Evolutionary conservation across 768 basidiomycete species (phyloP), one percentile per base, ranked within the genome.

Genomic region (Cystoderma amianthinum): DNA sequence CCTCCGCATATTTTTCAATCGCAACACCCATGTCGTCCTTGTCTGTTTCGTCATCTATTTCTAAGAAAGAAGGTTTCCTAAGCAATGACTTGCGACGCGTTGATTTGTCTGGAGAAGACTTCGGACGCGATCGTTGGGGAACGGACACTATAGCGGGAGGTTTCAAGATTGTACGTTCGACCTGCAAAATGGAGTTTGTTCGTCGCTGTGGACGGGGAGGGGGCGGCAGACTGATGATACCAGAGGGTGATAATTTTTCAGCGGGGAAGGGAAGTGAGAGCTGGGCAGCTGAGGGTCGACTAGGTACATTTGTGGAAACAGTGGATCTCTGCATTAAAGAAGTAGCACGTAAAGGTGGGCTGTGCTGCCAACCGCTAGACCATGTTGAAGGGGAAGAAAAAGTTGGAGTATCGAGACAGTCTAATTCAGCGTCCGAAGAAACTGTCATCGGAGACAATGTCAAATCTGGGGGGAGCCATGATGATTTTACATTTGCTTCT

Each of bases 11-110:
- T 18, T 52, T 54, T 33, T 45, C 54, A 9, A 43, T 39, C 28
- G 51, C 38, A n/a, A n/a, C n/a, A 36, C 53, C 50, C 7, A 48
- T 39, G 25, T 62, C 57, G 34, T 65, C 61, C 28, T 56, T 54
- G 43, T 69, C 66, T 15, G 57, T 57, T 5, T 73, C 72, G 35
- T 72, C 73, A 42, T 74, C 80, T 44, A 86, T 82, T 24, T 85
- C 81, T 36, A 86, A 62, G 57, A 86, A 86, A 1, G 82, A 85
- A 15, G 84, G 78, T 52, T 84, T 82, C 52, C 68, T 69, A 63
- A 80, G 71, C 45, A 85, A 64, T 5, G 75, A 76, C 36, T 65
- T 69, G 35, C 72, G 69, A 43, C 67, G 69, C 33, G 67, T 51
- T n/a, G 51, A 47, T 41, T 61, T 66, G 37, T 74, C 73, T 16